Conservation (phyloP, 78 protist genomes). For the Anaeramoeba flamelloides region DNA sequence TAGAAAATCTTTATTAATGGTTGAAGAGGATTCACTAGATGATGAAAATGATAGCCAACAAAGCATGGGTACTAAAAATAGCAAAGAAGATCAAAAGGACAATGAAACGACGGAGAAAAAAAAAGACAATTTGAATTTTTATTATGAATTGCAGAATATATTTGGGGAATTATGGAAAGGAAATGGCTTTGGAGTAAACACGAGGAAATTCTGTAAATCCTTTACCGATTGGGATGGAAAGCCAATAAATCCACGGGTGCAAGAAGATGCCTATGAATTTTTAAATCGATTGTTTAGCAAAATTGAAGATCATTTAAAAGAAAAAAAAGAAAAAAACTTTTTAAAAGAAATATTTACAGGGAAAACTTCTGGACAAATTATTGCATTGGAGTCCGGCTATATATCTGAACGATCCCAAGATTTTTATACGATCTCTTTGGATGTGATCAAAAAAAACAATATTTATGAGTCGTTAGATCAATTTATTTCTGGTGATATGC, state of each 20-base stretch:
- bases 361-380: neutral
- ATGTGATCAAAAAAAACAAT: neutral
- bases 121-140: no score
- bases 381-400: neutral
- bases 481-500: conserved; percentile 13
- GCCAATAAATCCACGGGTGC: neutral
- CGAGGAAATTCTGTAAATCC: neutral
- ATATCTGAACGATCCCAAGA: neutral
- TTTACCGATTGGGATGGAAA: neutral
- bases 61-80: no score
- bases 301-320: neutral
- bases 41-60: no score
- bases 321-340: neutral
- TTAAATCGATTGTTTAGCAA: neutral
- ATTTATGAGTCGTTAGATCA: conserved; percentile 28
- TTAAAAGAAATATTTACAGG: neutral
- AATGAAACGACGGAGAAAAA: no score
- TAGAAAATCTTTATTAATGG: no score
- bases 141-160: neutral
- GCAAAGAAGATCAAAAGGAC: no score
- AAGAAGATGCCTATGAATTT: neutral
- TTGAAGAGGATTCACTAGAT: no score
- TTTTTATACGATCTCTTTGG: neutral
- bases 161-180: neutral
- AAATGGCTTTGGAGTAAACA: neutral